Percentiles rank a stretch among this genome's conserved stretches.
Conservation (phyloP, 805 yeast species). For the Brettanomyces sp. region DNA sequence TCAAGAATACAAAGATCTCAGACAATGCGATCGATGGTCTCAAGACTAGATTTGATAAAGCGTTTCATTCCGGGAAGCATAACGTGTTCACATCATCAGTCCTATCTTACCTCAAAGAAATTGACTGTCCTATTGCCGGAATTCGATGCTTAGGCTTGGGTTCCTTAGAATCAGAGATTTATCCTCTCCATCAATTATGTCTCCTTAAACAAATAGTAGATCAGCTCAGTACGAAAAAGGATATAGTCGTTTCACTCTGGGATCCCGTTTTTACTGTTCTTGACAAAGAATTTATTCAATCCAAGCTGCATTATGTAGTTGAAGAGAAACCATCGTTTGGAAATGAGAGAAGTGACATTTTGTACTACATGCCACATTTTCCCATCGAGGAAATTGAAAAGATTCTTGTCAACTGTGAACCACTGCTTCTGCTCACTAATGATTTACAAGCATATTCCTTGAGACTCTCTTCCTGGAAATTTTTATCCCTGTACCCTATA, state of each 20-base stretch:
- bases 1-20: too few species aligned
- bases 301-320: conserved; percentile 8
- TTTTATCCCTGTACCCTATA: conserved; percentile 19
- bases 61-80: neutral
- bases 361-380: conserved; percentile 27
- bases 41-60: neutral
- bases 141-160: conserved; percentile 26
- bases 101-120: neutral
- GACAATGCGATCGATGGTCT: neutral
- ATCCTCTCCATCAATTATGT: conserved; percentile 21
- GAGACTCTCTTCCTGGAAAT: conserved; percentile 19
- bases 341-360: neutral
- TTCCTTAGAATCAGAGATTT: conserved; percentile 11
- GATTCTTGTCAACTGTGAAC: conserved; percentile 12
- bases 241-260: conserved; percentile 14
- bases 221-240: neutral
- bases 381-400: conserved; percentile 23
- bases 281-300: conserved; percentile 15
- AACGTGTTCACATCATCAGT: neutral
- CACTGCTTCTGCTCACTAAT: conserved; percentile 21
- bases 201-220: conserved; percentile 12
- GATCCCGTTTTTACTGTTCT: conserved; percentile 23
- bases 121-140: neutral
- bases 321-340: conserved; percentile 5
- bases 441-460: conserved; percentile 21